phyloP scores from a whole-genome alignment of 441 rosid genomes.

The Erysimum pusillum region DNA sequence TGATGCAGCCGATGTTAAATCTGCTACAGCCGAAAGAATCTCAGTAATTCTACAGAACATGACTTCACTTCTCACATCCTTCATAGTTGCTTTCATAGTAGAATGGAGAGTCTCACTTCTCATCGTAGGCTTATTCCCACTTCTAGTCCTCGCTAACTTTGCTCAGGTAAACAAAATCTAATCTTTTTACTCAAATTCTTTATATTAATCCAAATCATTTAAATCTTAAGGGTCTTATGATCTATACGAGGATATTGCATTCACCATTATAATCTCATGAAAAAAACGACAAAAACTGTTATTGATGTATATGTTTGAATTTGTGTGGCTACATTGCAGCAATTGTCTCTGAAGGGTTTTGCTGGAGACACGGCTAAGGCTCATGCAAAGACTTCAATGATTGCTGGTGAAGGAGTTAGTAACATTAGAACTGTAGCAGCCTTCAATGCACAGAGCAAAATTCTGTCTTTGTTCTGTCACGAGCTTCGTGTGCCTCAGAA shows the following conservation, averaged over 20 bases:
- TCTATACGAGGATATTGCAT: constrained; percentile 43
- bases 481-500: constrained; percentile 87
- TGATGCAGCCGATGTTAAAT: constrained; percentile 94
- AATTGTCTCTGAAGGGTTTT: constrained; percentile 95
- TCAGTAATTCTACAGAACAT: constrained; percentile 96
- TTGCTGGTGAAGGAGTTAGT: constrained; percentile 99
- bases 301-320: constrained; percentile 28
- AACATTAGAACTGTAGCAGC: constrained; percentile 98
- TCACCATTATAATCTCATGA: constrained; percentile 35
- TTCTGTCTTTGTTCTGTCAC: constrained; percentile 79
- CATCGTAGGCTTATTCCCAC: constrained; percentile 93
- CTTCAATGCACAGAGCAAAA: constrained; percentile 91
- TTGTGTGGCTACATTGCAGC: constrained; percentile 57
- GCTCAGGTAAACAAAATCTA: constrained; percentile 76
- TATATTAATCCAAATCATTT: not conserved
- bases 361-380: constrained; percentile 99
- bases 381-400: constrained; percentile 99
- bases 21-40: constrained; percentile 95
- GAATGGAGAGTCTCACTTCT: constrained; percentile 99
- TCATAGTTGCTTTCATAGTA: constrained; percentile 95
- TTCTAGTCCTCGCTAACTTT: constrained; percentile 97
- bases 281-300: constrained; percentile 43
- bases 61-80: constrained; percentile 98
- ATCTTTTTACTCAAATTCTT: not conserved
- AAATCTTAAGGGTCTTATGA: not conserved